These are phyloP conservation scores for Paraphysoderma sedebokerense DNA, from an alignment of 371 early-diverging fungal genomes.

Conservation along the genomic window DNA sequence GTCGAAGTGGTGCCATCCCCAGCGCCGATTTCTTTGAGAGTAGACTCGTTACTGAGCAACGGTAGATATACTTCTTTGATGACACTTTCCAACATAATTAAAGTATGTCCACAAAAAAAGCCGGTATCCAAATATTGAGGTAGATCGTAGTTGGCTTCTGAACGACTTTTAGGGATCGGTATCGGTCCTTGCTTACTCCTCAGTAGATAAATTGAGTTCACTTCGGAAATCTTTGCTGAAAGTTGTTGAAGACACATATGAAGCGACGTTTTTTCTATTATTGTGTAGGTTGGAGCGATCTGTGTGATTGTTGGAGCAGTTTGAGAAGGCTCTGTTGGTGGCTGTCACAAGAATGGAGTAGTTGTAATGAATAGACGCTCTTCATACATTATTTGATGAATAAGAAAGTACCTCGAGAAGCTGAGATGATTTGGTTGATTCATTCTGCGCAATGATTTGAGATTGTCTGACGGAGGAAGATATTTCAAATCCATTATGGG, in stretches of 20 bases:
- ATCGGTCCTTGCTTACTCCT: conserved; percentile 18
- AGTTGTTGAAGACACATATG: conserved; percentile 16
- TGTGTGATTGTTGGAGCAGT: too few relatives aligned
- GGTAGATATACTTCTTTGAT: conserved; percentile 29
- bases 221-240: conserved; percentile 24
- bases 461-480: too few relatives aligned
- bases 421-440: too few relatives aligned
- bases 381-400: too few relatives aligned
- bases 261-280: conserved; percentile 11
- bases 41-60: conserved; percentile 10
- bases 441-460: too few relatives aligned
- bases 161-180: conserved; percentile 10
- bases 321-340: too few relatives aligned
- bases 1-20: neutral
- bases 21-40: neutral
- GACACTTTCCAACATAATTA: conserved; percentile 27
- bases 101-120: conserved; percentile 25
- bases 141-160: conserved; percentile 12
- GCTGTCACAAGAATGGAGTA: too few relatives aligned
- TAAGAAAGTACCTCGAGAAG: too few relatives aligned
- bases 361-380: too few relatives aligned
- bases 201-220: conserved; percentile 27
- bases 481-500: too few relatives aligned
- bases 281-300: neutral
- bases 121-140: conserved; percentile 20